Evolutionary conservation across 78 protist species (phyloP).

Genomic region (Dictyostelium intermedium): DNA sequence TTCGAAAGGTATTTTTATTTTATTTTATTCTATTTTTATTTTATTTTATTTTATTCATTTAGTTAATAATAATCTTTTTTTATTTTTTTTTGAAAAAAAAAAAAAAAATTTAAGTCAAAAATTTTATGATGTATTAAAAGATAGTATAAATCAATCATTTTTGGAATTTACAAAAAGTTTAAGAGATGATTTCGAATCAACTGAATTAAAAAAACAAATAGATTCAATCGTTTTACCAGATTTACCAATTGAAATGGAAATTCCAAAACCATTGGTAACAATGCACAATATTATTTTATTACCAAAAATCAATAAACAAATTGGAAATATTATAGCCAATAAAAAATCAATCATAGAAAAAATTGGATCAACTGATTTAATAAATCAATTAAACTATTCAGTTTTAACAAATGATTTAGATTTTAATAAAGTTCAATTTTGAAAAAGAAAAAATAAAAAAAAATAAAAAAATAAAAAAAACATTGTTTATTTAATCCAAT

Average conservation of each 20-base stretch:
- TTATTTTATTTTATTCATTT: neutral
- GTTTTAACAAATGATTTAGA: constrained; percentile 25
- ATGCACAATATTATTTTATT: constrained; percentile 8
- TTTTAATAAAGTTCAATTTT: constrained; percentile 23
- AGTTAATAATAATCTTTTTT: neutral
- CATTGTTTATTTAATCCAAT: too few relatives aligned
- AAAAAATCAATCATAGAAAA: neutral
- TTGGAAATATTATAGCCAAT: neutral
- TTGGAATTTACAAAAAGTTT: constrained; percentile 10
- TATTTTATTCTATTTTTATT: neutral
- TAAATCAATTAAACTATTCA: neutral
- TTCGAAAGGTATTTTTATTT: constrained; percentile 5
- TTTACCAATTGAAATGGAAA: constrained; percentile 38
- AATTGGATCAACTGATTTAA: neutral
- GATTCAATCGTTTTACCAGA: neutral
- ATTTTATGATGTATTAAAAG: constrained; percentile 14
- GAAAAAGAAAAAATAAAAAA: neutral
- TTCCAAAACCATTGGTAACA: constrained; percentile 18
- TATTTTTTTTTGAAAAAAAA: neutral
- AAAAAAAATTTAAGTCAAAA: neutral
- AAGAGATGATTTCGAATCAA: constrained; percentile 25
- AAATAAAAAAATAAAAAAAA: neutral
- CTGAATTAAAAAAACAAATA: neutral
- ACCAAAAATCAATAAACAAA: constrained; percentile 26
- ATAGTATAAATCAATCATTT: constrained; percentile 21